Conservation (phyloP, 208 protist genomes). For the Crithidia acanthocephali region DNA sequence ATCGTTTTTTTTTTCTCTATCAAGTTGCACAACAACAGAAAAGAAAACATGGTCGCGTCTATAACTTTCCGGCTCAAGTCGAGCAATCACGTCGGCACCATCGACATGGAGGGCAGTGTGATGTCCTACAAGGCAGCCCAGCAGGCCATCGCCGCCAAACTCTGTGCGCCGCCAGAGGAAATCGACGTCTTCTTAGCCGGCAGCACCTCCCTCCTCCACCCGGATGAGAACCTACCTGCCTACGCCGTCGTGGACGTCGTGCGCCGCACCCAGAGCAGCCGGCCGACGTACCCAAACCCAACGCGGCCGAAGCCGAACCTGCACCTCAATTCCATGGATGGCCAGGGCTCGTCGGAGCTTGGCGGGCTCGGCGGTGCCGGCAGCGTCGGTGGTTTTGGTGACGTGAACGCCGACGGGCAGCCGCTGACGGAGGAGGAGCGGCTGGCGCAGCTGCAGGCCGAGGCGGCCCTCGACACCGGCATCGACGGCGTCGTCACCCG, state of each 20-base stretch:
- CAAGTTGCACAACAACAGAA: not conserved
- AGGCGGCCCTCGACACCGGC: slow-evolving; percentile 76
- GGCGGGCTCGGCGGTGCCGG: not conserved
- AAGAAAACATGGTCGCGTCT: slow-evolving; percentile 51
- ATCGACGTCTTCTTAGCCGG: slow-evolving; percentile 78
- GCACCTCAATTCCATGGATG: not conserved
- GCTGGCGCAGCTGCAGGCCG: slow-evolving; percentile 72
- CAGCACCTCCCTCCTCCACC: slow-evolving; percentile 73
- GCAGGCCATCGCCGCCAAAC: slow-evolving; percentile 73
- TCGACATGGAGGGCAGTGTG: slow-evolving; percentile 71
- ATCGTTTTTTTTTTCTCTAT: no score
- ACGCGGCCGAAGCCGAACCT: slow-evolving; percentile 18
- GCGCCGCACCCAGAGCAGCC: slow-evolving; percentile 51
- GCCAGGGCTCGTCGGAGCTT: not conserved
- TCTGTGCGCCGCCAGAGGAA: slow-evolving; percentile 72
- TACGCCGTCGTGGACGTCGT: slow-evolving; percentile 86
- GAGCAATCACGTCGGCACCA: slow-evolving; percentile 80
- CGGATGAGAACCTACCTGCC: slow-evolving; percentile 74
- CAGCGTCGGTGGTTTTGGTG: slow-evolving; percentile 7
- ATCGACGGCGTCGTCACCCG: slow-evolving; percentile 64
- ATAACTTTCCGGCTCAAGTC: slow-evolving; percentile 85
- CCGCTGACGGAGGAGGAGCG: slow-evolving; percentile 84
- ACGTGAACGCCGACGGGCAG: slow-evolving; percentile 12
- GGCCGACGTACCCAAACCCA: slow-evolving; percentile 4
- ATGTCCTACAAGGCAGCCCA: slow-evolving; percentile 71